A percentile compares a stretch with the other conserved stretches of the same genome.
Conservation (phyloP, 257 asterid species). For the Thymus mandschuricus region DNA sequence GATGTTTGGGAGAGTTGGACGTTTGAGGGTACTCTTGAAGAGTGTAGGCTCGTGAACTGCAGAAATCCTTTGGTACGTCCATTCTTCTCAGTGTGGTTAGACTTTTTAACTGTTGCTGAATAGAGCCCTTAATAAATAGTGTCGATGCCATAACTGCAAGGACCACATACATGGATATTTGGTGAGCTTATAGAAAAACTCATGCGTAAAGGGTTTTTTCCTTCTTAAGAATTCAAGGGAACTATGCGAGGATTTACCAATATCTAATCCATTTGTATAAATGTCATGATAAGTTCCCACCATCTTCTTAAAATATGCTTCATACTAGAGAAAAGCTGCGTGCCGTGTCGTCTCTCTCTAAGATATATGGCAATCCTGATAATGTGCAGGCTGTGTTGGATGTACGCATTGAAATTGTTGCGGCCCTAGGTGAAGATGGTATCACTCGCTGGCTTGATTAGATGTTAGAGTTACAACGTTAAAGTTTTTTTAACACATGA, state of each 20-base stretch:
- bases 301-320: no score
- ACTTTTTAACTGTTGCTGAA: slow-evolving; percentile 18
- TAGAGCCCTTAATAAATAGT: slow-evolving; percentile 11
- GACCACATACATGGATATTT: not conserved
- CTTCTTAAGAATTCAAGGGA: slow-evolving; percentile 1
- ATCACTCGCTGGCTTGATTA: slow-evolving; percentile 97
- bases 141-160: not conserved
- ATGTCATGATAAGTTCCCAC: no score
- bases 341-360: slow-evolving; percentile 1
- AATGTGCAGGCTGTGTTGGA: slow-evolving; percentile 80
- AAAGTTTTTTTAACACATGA: slow-evolving; percentile 1
- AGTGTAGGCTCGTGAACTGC: slow-evolving; percentile 96
- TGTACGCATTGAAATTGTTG: slow-evolving; percentile 84
- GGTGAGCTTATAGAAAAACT: not conserved
- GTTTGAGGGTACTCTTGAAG: slow-evolving; percentile 83
- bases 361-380: slow-evolving; percentile 1
- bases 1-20: slow-evolving; percentile 99
- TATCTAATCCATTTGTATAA: no score
- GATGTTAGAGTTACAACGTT: slow-evolving; percentile 21
- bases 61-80: slow-evolving; percentile 87
- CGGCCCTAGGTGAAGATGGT: slow-evolving; percentile 94
- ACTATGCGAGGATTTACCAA: not conserved
- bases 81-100: slow-evolving; percentile 12
- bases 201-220: not conserved
- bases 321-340: no score